These are phyloP conservation scores for Fraxinus paxiana DNA, from an alignment of 305 asterid genomes.

Conservation along the genomic window DNA sequence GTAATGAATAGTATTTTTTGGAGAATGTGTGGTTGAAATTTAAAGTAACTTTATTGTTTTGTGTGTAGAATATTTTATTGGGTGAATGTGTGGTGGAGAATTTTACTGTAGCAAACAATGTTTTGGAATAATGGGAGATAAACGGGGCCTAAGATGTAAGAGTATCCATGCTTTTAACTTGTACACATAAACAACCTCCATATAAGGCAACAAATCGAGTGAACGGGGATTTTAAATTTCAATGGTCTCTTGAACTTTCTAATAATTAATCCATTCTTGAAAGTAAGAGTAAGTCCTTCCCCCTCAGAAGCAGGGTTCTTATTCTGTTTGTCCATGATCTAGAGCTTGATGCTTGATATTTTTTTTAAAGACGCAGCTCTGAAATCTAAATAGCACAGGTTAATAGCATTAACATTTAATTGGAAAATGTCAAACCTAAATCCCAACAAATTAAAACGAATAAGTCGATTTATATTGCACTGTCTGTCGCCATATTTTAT, in stretches of 20 bases:
- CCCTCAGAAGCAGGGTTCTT: background rate
- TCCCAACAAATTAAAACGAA: constrained; percentile 14
- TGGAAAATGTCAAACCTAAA: background rate
- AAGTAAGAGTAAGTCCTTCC: background rate
- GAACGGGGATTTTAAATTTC: background rate
- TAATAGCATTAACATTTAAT: background rate
- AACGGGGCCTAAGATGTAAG: background rate
- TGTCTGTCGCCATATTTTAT: background rate
- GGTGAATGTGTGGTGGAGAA: no score
- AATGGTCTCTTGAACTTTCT: background rate
- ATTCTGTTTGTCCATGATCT: background rate
- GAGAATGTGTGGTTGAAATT: no score
- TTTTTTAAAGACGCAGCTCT: background rate
- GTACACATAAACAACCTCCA: background rate
- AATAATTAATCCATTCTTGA: background rate
- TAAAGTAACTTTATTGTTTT: no score
- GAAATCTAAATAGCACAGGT: background rate
- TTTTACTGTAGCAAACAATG: no score
- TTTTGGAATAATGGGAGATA: no score
- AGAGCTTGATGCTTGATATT: background rate
- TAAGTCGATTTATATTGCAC: background rate
- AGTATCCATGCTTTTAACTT: background rate
- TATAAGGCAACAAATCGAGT: background rate
- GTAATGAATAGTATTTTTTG: no score
- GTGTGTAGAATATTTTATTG: no score